Conservation (phyloP, 441 rosid genomes). For the Populus hybrid region DNA sequence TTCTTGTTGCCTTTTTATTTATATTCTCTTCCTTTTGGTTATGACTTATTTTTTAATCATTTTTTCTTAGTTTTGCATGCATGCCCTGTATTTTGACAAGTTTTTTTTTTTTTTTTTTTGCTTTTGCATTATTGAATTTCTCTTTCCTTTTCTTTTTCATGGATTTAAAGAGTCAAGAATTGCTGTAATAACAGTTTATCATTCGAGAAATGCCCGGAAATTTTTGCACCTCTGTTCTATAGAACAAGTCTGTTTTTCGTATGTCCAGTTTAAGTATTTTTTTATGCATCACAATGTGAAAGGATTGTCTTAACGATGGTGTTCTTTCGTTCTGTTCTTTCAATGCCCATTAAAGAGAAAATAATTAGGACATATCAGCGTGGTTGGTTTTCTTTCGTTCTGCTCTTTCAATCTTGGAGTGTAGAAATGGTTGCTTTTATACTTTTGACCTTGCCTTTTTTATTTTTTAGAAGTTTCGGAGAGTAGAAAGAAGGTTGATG, state of each 20-base stretch:
- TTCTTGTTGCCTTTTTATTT: neutral
- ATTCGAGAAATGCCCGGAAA: too few species aligned
- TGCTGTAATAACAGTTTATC: neutral
- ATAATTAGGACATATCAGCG: too few species aligned
- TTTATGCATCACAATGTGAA: too few species aligned
- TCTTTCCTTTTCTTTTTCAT: neutral
- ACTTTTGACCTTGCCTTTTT: neutral
- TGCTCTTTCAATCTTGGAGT: neutral
- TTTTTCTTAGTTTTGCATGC: neutral
- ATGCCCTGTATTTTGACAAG: neutral
- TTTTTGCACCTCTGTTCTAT: too few species aligned
- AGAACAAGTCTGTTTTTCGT: too few species aligned
- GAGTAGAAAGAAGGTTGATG: conserved; percentile 36
- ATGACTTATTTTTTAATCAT: neutral
- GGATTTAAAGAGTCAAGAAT: neutral
- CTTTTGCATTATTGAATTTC: neutral
- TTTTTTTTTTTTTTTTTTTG: too few species aligned
- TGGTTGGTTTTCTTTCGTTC: too few species aligned
- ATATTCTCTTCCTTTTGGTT: neutral
- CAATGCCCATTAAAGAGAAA: too few species aligned
- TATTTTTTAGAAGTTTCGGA: conserved; percentile 23
- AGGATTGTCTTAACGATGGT: too few species aligned
- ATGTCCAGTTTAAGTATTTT: too few species aligned
- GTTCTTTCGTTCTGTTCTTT: too few species aligned
- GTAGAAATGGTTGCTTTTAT: neutral